These are phyloP conservation scores for Aschersonia sp. DNA, from an alignment of 2,329 filamentous ascomycete genomes.

Conservation along the genomic window DNA sequence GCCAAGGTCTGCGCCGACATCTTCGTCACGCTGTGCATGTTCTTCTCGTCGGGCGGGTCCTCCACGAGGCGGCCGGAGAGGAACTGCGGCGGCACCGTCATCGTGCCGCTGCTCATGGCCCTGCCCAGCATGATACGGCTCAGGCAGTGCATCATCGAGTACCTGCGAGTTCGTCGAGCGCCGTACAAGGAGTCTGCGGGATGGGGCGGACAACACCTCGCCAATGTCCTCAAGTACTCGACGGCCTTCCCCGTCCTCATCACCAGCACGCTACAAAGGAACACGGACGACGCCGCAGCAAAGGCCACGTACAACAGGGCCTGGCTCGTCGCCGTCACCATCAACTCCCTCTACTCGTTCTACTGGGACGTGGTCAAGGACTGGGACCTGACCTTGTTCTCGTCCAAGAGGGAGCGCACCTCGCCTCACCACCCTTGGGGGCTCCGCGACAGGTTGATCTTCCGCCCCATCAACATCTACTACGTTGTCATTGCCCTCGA, in stretches of 20 bases:
- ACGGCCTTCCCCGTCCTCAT: slow-evolving; percentile 86
- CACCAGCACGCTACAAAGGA: slow-evolving; percentile 60
- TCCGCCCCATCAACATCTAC: slow-evolving; percentile 62
- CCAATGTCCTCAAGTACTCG: slow-evolving; percentile 92
- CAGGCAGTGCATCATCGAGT: slow-evolving; percentile 86
- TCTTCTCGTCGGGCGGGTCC: slow-evolving; percentile 54
- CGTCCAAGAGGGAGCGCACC: slow-evolving; percentile 38
- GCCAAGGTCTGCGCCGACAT: slow-evolving; percentile 84
- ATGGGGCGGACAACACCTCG: slow-evolving; percentile 76
- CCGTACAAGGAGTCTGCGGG: slow-evolving; percentile 42
- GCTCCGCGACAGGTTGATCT: slow-evolving; percentile 58
- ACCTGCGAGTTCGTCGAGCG: slow-evolving; percentile 50
- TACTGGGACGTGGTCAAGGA: slow-evolving; percentile 97
- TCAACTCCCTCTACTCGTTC: slow-evolving; percentile 91
- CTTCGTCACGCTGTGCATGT: slow-evolving; percentile 86
- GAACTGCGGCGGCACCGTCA: slow-evolving; percentile 60
- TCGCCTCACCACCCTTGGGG: slow-evolving; percentile 60
- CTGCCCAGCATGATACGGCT: slow-evolving; percentile 76
- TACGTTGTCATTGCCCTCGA: slow-evolving; percentile 71
- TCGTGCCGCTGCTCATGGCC: slow-evolving; percentile 75
- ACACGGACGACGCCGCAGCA: slow-evolving; percentile 27
- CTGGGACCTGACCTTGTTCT: slow-evolving; percentile 85
- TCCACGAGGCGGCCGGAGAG: slow-evolving; percentile 73
- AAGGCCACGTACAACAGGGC: slow-evolving; percentile 32
- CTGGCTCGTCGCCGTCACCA: slow-evolving; percentile 59